Conservation (phyloP, 192 early-diverging fungal genomes). For the Entophlyctis helioformis region DNA sequence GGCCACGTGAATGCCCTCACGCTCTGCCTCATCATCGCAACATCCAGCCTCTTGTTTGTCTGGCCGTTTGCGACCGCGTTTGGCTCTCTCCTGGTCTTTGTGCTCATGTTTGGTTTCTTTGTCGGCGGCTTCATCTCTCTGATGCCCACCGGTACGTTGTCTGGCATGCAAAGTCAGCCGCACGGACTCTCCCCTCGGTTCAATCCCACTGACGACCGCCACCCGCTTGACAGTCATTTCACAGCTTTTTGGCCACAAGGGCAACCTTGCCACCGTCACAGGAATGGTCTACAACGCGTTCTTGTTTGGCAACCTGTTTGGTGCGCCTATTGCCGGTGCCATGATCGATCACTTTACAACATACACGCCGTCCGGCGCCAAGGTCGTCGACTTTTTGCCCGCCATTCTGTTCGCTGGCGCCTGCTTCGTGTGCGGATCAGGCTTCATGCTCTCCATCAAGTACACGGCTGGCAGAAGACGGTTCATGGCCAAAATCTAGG, state of each 20-base stretch:
- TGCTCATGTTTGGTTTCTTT: slow-evolving; percentile 28
- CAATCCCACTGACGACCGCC: too few species aligned
- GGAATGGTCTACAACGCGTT: slow-evolving; percentile 9
- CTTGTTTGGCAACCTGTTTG: slow-evolving; percentile 12
- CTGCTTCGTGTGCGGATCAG: too few species aligned
- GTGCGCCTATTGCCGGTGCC: slow-evolving; percentile 2
- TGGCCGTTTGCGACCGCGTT: slow-evolving; percentile 39
- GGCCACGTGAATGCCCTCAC: slow-evolving; percentile 55
- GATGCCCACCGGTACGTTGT: slow-evolving; percentile 11
- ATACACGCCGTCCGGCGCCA: not conserved
- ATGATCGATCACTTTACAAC: slow-evolving; percentile 12
- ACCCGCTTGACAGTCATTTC: slow-evolving; percentile 26
- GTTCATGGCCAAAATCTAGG: too few species aligned
- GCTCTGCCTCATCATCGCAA: slow-evolving; percentile 19
- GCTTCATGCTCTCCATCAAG: too few species aligned
- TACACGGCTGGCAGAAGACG: too few species aligned
- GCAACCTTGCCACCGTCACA: slow-evolving; percentile 24
- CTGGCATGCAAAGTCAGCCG: too few species aligned
- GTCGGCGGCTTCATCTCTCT: slow-evolving; percentile 31
- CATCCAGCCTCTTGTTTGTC: slow-evolving; percentile 15
- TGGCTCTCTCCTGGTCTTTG: slow-evolving; percentile 17
- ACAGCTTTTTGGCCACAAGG: slow-evolving; percentile 28
- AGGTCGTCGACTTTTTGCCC: slow-evolving; percentile 2
- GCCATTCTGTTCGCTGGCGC: slow-evolving; percentile 4
- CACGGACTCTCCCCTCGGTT: too few species aligned